Evolutionary conservation across 805 yeast genomes (phyloP), one percentile per base, ranked within the genome.

Genomic region (Zygotorulaspora chibaensis): DNA sequence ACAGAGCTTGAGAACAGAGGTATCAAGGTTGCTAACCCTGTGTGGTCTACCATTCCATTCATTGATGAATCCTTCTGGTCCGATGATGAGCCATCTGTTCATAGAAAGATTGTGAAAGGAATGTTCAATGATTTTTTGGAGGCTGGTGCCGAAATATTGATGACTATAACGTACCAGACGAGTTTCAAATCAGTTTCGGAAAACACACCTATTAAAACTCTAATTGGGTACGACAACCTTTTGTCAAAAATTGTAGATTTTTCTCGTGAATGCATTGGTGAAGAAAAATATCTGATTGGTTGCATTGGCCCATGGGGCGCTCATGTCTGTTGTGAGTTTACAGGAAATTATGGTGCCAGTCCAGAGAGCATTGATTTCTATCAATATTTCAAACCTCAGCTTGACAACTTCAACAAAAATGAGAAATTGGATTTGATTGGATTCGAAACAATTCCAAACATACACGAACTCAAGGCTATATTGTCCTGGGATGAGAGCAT

Each of bases 251-350:
- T 63, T 23, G 57, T 56, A 4, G 8, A 35, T 0, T 62, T 61
- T 38, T 52, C 57, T 2, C 50, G 64, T 11, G 43, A 37, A 2
- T 57, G 61, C 39, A 52, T 58, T 20, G 65, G 64, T 26, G 51
- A 50, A 7, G 58, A 57, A 12, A 53, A 48, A 34, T 59, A 57
- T 40, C 44, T 61, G 38, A 50, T 61, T 2, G 95, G 86, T 0
- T 77, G 86, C 7, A 65, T 86, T 30, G 96, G 95, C 0, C 88
- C 95, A 0, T 87, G 79, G 62, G 95, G 91, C 1, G 86, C 90
- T 0, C 80, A 67, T 52, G 57, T 83, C 29, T 79, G 83, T 28
- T 72, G 83, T 0, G 96, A 87, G 57, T 87, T 82, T 56, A 79
- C 82, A 2, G 95, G 95, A 1, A 72, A 79, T 41, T 85, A 84